These are phyloP conservation scores for Alternaria triticimaculans DNA, from an alignment of 2,329 filamentous ascomycete species.

Conservation along the genomic window DNA sequence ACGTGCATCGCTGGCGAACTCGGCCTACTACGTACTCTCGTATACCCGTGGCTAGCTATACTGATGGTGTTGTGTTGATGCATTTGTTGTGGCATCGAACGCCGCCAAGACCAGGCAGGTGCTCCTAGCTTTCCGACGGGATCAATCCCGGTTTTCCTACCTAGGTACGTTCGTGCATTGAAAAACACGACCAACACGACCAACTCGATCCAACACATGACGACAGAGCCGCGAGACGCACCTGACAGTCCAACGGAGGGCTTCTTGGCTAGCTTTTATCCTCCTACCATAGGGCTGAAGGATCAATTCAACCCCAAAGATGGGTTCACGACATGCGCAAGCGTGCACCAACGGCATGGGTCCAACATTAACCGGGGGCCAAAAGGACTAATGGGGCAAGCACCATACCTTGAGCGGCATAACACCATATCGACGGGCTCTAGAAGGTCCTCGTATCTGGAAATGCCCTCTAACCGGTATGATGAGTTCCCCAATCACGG, in stretches of 20 bases:
- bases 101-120: neutral
- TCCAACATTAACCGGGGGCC: constrained; percentile 1
- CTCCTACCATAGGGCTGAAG: neutral
- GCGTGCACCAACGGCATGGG: neutral
- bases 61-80: neutral
- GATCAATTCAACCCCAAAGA: neutral
- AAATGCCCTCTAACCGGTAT: neutral
- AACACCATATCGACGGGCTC: neutral
- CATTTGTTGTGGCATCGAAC: neutral
- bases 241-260: neutral
- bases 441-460: neutral
- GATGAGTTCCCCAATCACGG: neutral
- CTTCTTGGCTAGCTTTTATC: neutral
- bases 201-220: neutral
- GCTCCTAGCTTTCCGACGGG: neutral
- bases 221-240: neutral
- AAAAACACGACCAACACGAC: neutral
- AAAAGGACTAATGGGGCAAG: neutral
- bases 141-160: neutral
- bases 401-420: neutral
- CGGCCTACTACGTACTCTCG: neutral
- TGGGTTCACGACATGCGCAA: neutral
- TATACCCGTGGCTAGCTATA: neutral
- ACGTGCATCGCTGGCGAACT: neutral
- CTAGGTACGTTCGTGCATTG: neutral